Conservation (phyloP, 768 basidiomycete species). For the Calocybe cyanea region DNA sequence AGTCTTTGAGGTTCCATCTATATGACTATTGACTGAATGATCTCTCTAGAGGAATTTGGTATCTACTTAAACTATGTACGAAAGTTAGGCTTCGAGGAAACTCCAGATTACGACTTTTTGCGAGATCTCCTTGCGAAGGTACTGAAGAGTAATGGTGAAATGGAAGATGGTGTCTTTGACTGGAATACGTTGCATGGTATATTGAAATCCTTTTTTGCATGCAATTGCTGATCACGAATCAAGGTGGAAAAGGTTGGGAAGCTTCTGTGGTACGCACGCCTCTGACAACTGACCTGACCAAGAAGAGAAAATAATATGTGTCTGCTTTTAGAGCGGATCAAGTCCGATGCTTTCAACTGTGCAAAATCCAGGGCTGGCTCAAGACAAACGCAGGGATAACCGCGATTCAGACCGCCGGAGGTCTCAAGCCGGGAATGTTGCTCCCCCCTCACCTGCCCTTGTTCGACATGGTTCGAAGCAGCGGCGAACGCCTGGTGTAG, state of each 20-base stretch:
- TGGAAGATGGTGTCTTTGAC: constrained; percentile 93
- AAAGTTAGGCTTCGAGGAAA: constrained; percentile 98
- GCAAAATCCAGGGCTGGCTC: constrained; percentile 47
- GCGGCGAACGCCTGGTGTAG: constrained; percentile 54
- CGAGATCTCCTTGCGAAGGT: constrained; percentile 93
- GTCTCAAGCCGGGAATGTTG: constrained; percentile 50
- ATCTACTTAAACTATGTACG: constrained; percentile 99
- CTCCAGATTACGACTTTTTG: constrained; percentile 98
- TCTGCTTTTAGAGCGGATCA: constrained; percentile 47
- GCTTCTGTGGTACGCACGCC: constrained; percentile 54
- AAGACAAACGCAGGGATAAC: constrained; percentile 60
- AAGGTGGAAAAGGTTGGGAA: constrained; percentile 95
- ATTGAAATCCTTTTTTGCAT: constrained; percentile 12
- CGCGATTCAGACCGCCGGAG: constrained; percentile 65
- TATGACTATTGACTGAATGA: constrained; percentile 9
- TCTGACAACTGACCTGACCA: too few relatives aligned
- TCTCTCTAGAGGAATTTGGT: constrained; percentile 81
- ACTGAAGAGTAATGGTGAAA: constrained; percentile 84
- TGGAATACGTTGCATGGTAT: constrained; percentile 91
- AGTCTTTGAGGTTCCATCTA: too few relatives aligned
- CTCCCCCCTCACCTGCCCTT: constrained; percentile 75
- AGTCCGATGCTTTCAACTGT: constrained; percentile 64
- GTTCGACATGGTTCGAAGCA: constrained; percentile 75
- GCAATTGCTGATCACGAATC: constrained; percentile 3
- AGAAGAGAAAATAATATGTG: too few relatives aligned